Evolutionary conservation across 1,139 yeast genomes (phyloP).

Genomic region (Tardiomyces depauwii): DNA sequence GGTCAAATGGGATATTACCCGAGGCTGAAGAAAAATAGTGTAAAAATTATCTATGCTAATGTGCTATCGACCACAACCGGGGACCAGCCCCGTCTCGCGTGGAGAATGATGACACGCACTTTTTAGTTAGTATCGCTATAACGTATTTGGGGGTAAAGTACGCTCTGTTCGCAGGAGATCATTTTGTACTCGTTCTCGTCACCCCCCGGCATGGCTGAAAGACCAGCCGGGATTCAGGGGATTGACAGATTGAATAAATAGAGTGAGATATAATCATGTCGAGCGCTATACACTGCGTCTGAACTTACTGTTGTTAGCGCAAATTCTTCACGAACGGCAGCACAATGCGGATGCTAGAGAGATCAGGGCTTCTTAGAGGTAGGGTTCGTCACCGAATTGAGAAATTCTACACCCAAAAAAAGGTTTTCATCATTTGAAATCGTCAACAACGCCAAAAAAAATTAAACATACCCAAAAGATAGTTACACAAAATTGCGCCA

Average conservation of each 20-base stretch:
- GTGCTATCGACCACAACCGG: no score
- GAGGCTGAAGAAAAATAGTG: no score
- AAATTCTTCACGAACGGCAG: neutral
- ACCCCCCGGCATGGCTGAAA: neutral
- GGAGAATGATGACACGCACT: no score
- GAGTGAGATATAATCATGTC: conserved; percentile 15
- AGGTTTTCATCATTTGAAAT: conserved; percentile 10
- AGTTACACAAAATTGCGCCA: no score
- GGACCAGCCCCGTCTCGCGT: no score
- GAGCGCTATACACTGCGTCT: neutral
- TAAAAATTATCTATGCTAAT: no score
- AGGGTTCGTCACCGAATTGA: conserved; percentile 5
- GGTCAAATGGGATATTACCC: conserved; percentile 38
- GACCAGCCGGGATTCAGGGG: conserved; percentile 16
- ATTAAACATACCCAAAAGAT: neutral
- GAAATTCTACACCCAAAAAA: conserved; percentile 10
- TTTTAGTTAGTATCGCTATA: no score
- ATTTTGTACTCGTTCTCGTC: neutral
- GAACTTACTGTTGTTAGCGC: neutral
- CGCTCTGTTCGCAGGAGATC: no score
- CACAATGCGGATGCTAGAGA: conserved; percentile 1
- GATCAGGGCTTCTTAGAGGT: conserved; percentile 24
- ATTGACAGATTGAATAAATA: conserved; percentile 20
- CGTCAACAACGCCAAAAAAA: neutral
- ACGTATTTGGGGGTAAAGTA: no score